Base-by-base conservation (phyloP, 2,329 filamentous ascomycete genomes). In the Daldinia sp. region DNA sequence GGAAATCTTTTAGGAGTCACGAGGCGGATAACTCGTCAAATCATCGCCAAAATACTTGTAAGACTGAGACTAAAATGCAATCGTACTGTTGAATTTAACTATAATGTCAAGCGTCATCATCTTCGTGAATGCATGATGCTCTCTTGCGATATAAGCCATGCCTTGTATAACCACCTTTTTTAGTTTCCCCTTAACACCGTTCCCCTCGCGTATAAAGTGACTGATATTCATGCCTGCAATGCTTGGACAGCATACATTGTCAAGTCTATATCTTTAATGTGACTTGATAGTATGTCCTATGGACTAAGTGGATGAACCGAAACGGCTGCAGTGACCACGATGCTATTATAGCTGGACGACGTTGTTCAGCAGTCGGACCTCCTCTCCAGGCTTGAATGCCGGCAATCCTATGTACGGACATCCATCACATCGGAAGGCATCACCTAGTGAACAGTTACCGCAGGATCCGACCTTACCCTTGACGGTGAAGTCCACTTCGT, bases 401-500 rank as follows among this genome's bases (percentile, higher is more conserved):
- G 96, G 96, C 73, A 99, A 60, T 15, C 77, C 76, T 20, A 80
- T 74, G 66, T 78, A 81, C 37, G 75, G 77, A 26, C 86, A 88
- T 28, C 85, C 89, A 56, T 89, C 89, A 78, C 91, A 93, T 44
- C 91, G 85, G 82, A 94, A 94, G 3, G 96, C 95, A 80, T 98
- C 95, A 57, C 96, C 96, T 15, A 99, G 86, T 30, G 94, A 92
- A 81, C 96, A 77, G 81, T 95, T 98, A 30, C 93, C 93, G 80
- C 96, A 99, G 18, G 93, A 97, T 61, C 96, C 95, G 5, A 95
- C 93, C 84, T 98, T 98, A 74, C 96, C 96, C 81, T 97, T 88
- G n/a, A 98, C 93, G 0, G 96, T 99, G 78, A 99, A 98, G 81
- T 99, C 96, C 7, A 98, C 87, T 80, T 98, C 95, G 58, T 88